A percentile compares a stretch with the other conserved stretches of the same genome.
Conservation (phyloP, 2,329 filamentous ascomycete species). For the Epichloe uncinata region DNA sequence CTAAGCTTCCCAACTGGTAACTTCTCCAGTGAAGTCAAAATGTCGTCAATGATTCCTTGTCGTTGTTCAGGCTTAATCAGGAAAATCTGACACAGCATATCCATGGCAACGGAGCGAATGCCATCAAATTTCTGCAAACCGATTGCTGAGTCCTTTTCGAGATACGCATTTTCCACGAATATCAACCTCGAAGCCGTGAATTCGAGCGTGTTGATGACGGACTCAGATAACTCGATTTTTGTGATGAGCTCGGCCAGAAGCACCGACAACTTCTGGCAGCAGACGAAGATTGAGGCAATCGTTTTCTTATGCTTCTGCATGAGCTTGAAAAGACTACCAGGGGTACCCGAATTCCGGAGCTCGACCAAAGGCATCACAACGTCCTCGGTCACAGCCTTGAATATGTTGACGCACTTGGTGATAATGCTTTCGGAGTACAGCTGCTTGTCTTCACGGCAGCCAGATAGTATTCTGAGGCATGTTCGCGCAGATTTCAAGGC, state of each 20-base stretch:
- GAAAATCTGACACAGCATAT: slow-evolving; percentile 85
- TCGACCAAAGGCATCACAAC: slow-evolving; percentile 78
- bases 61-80: slow-evolving; percentile 70
- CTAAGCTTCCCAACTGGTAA: slow-evolving; percentile 86
- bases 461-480: slow-evolving; percentile 72
- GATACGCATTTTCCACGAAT: slow-evolving; percentile 85
- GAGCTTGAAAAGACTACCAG: slow-evolving; percentile 53
- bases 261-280: slow-evolving; percentile 61
- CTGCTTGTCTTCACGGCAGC: slow-evolving; percentile 72
- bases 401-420: slow-evolving; percentile 57
- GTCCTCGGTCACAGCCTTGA: slow-evolving; percentile 65
- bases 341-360: slow-evolving; percentile 51
- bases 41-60: slow-evolving; percentile 75
- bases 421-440: slow-evolving; percentile 83
- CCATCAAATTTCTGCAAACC: slow-evolving; percentile 80
- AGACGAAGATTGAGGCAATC: slow-evolving; percentile 52
- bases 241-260: slow-evolving; percentile 66
- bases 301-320: slow-evolving; percentile 56
- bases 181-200: slow-evolving; percentile 72
- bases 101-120: slow-evolving; percentile 87
- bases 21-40: slow-evolving; percentile 83
- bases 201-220: slow-evolving; percentile 69
- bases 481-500: slow-evolving; percentile 69
- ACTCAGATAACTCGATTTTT: slow-evolving; percentile 75
- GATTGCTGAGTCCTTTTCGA: slow-evolving; percentile 77